Evolutionary conservation across 2,329 filamentous ascomycete species (phyloP), one percentile per base, ranked within the genome.

Genomic region (Paraphaeosphaeria minitans): DNA sequence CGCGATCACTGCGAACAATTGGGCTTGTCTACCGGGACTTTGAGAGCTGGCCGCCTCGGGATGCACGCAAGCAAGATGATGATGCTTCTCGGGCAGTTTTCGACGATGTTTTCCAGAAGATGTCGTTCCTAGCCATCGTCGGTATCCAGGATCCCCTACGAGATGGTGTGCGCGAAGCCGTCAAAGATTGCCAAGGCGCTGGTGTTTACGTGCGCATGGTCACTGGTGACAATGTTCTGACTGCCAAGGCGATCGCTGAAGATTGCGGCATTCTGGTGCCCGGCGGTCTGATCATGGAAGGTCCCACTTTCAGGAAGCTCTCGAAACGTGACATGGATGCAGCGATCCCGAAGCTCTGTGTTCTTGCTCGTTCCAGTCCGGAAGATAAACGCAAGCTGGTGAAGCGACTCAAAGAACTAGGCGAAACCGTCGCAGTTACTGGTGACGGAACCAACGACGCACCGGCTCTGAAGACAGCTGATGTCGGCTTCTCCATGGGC

Each of bases 181-280:
- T 94, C 29, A 81, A 80, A 59, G 83, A 87, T 58, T 93, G 91
- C 70, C 89, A 93, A 72, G 83, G 84, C 56, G 91, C 91, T 4
- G 91, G 91, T 59, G 90, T 94, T 12, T 85, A 89, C 60, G 90
- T 93, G 19, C 89, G 91, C 69, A 94, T 94, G 91, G 91, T 94
- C 2, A 94, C 91, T 4, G 91, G 91, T 63, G 91, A 94, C 78
- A 93, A 94, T 78, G 87, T 89, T 65, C 79, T 91, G 59, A 94
- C 91, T 8, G 91, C 91, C 1, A 86, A 90, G 73, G 89, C 91
- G 22, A 94, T 94, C 67, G 91, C 91, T 21, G 84, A 83, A 65
- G 90, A 93, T 67, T 93, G 90, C 73, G 90, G 90, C 42, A 93
- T 94, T 59, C 82, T 91, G 56, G 86, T 87, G 42, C 92, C 64